These are phyloP conservation scores for Clarireedia sp. DNA, from an alignment of 2,329 filamentous ascomycete genomes.

Conservation along the genomic window DNA sequence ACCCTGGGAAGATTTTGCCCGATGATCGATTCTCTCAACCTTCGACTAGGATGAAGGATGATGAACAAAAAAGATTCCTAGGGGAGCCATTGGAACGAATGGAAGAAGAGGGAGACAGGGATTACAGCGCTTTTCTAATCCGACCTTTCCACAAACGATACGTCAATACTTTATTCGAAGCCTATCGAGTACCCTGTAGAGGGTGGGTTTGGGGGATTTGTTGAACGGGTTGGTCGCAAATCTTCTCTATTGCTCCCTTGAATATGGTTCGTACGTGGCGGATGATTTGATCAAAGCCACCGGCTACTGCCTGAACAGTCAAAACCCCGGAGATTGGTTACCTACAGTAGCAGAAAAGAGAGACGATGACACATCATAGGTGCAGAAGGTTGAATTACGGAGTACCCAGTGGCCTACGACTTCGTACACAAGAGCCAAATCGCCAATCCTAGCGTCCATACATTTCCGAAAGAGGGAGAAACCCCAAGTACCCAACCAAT, in stretches of 20 bases:
- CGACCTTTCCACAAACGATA: too few species aligned
- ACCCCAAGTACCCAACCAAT: not conserved
- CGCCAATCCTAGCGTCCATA: not conserved
- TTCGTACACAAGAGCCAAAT: not conserved
- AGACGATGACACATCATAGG: constrained; percentile 1
- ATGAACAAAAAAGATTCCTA: too few species aligned
- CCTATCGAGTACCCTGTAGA: too few species aligned
- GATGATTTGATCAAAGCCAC: not conserved
- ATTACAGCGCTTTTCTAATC: too few species aligned
- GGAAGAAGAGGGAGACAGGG: too few species aligned
- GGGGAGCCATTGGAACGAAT: too few species aligned
- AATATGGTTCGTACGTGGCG: not conserved
- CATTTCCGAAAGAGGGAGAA: not conserved
- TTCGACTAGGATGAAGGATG: too few species aligned
- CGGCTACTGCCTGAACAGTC: not conserved
- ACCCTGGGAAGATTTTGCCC: too few species aligned
- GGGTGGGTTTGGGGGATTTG: too few species aligned
- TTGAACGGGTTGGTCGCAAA: not conserved
- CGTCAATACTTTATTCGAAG: too few species aligned
- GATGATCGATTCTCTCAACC: too few species aligned
- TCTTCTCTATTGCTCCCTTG: not conserved
- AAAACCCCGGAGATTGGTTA: not conserved
- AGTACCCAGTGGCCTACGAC: not conserved
- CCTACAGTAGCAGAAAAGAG: not conserved
- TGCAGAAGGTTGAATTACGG: not conserved